Percentiles rank a stretch among this genome's conserved stretches.
phyloP scores from a whole-genome alignment of 306 rosid genomes.

The Quercus engelmannii region DNA sequence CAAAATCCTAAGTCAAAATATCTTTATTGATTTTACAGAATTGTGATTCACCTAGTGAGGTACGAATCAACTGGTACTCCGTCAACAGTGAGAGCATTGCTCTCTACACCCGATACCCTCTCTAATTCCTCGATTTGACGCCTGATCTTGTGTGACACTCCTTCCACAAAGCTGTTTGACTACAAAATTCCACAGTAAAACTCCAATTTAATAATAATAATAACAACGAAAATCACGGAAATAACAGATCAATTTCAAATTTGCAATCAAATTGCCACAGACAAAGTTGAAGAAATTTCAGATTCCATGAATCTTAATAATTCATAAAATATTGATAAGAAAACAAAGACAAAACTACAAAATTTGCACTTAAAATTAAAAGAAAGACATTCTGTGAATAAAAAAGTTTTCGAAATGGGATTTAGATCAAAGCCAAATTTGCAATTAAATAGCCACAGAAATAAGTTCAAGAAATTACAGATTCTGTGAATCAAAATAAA shows the following conservation, averaged over 20 bases:
- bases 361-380: not conserved
- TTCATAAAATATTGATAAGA: not conserved
- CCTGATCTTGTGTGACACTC: conserved; percentile 81
- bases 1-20: conserved; percentile 12
- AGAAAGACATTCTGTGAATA: not conserved
- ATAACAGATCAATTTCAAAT: conserved; percentile 6
- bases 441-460: too few species aligned
- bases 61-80: conserved; percentile 98
- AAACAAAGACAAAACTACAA: not conserved
- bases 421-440: too few species aligned
- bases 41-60: conserved; percentile 61
- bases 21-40: not conserved
- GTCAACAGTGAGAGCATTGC: conserved; percentile 73
- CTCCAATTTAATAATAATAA: not conserved
- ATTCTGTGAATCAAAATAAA: not conserved
- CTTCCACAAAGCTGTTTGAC: conserved; percentile 89
- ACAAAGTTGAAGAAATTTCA: not conserved
- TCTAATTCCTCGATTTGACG: conserved; percentile 96
- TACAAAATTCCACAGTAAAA: conserved; percentile 22
- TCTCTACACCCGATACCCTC: conserved; percentile 60
- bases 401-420: not conserved
- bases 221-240: too few species aligned
- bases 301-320: not conserved
- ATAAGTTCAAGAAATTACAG: too few species aligned
- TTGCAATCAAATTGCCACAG: not conserved